These are phyloP conservation scores for Ulmus americana DNA, from an alignment of 331 rosid genomes.

Conservation along the genomic window DNA sequence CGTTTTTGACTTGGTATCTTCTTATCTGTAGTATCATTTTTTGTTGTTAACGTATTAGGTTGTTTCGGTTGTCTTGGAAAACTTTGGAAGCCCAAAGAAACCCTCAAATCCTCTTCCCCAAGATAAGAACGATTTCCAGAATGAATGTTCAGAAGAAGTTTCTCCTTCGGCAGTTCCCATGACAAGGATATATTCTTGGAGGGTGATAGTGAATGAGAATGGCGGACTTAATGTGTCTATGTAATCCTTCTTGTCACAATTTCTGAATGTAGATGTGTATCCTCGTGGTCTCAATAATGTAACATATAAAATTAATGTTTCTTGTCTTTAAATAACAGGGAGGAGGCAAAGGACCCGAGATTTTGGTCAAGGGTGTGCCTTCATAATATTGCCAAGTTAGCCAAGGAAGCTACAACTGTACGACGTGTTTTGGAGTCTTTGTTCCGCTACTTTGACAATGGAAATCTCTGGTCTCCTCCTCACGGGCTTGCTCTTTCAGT, in stretches of 20 bases:
- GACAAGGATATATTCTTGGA: conserved; percentile 16
- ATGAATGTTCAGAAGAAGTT: conserved; percentile 3
- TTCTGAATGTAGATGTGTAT: background rate
- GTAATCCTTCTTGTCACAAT: conserved; percentile 4
- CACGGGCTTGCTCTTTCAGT: conserved; percentile 21
- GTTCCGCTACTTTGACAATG: conserved; percentile 24
- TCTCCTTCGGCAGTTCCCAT: conserved; percentile 4
- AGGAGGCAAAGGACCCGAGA: conserved; percentile 15
- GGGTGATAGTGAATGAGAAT: conserved; percentile 20
- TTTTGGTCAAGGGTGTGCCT: conserved; percentile 28
- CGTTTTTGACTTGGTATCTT: no score
- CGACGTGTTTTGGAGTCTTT: conserved; percentile 24
- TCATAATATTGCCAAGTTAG: conserved; percentile 27
- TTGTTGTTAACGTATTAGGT: background rate
- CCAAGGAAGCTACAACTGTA: conserved; percentile 31
- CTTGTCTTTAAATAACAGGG: conserved; percentile 6
- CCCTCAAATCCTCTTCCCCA: background rate
- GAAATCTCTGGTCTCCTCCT: conserved; percentile 25
- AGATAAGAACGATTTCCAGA: background rate
- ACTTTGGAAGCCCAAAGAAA: conserved; percentile 13
- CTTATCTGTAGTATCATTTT: no score
- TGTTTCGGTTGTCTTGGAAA: conserved; percentile 24
- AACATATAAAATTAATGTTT: background rate
- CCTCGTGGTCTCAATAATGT: background rate
- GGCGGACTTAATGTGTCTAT: conserved; percentile 16